Conservation (phyloP, 1,284 basidiomycete genomes). For the Leccinum proximum region DNA sequence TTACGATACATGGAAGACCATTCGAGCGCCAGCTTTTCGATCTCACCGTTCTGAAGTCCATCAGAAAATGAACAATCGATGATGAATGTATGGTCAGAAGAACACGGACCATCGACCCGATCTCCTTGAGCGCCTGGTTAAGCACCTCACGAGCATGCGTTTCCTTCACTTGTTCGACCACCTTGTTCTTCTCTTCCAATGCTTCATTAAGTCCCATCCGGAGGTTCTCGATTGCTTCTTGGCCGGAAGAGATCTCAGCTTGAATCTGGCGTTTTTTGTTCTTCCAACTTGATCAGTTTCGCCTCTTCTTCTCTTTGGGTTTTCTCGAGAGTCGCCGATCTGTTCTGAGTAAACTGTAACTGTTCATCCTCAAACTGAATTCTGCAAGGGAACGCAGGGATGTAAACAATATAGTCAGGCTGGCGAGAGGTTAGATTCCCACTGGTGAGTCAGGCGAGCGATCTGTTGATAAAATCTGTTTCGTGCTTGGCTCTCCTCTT, state of each 20-base stretch:
- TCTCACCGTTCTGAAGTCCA: conserved; percentile 79
- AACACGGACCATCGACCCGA: conserved; percentile 64
- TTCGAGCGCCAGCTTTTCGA: conserved; percentile 87
- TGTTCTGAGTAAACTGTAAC: conserved; percentile 58
- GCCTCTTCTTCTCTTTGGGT: conserved; percentile 54
- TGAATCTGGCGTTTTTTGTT: conserved; percentile 56
- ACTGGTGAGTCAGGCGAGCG: conserved; percentile 88
- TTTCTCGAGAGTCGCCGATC: conserved; percentile 54
- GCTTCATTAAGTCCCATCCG: conserved; percentile 64
- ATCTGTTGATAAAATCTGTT: conserved; percentile 88
- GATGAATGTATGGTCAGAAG: background rate
- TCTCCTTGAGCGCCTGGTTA: conserved; percentile 90
- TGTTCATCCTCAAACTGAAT: conserved; percentile 80
- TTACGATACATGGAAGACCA: conserved; percentile 87
- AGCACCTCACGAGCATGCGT: conserved; percentile 68
- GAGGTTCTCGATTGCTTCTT: conserved; percentile 56
- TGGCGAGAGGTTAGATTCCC: conserved; percentile 36
- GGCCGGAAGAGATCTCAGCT: conserved; percentile 62
- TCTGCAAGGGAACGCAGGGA: conserved; percentile 36
- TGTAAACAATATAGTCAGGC: conserved; percentile 8
- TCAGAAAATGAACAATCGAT: background rate
- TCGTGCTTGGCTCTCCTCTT: conserved; percentile 85
- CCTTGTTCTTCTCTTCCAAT: conserved; percentile 66
- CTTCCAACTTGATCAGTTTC: conserved; percentile 55
- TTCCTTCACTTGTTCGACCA: conserved; percentile 77